These are phyloP conservation scores for Ormosia semicastrata DNA, from an alignment of 306 rosid species.

Conservation along the genomic window DNA sequence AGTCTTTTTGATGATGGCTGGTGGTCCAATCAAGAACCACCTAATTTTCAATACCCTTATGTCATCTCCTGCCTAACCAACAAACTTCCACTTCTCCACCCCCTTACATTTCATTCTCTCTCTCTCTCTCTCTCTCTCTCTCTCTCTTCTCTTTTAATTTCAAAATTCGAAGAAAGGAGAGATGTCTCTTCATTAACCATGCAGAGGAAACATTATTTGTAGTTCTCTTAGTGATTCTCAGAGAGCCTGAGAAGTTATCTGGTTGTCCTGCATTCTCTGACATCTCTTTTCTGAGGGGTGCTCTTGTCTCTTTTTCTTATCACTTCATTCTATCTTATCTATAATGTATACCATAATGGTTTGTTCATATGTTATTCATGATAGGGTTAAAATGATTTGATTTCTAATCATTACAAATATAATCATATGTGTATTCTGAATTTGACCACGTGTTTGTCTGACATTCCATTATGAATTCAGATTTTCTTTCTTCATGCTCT, in stretches of 20 bases:
- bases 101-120: slow-evolving; percentile 18
- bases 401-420: not conserved
- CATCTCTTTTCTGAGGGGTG: not conserved
- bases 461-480: slow-evolving; percentile 24
- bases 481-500: slow-evolving; percentile 21
- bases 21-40: slow-evolving; percentile 46
- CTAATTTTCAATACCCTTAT: slow-evolving; percentile 42
- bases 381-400: not conserved
- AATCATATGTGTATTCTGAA: slow-evolving; percentile 16
- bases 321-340: not conserved
- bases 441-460: slow-evolving; percentile 29
- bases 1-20: slow-evolving; percentile 38
- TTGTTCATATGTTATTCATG: not conserved
- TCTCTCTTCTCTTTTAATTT: not conserved
- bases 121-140: not conserved
- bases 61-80: slow-evolving; percentile 41
- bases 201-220: not conserved
- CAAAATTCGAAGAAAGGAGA: not conserved
- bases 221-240: slow-evolving; percentile 15
- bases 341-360: not conserved
- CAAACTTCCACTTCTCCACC: not conserved
- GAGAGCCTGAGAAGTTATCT: slow-evolving; percentile 13
- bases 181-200: slow-evolving; percentile 13
- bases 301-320: not conserved
- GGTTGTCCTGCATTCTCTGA: slow-evolving; percentile 27